Base-by-base conservation (phyloP, 495 filamentous ascomycete genomes). In the Annulohypoxylon bovei region DNA sequence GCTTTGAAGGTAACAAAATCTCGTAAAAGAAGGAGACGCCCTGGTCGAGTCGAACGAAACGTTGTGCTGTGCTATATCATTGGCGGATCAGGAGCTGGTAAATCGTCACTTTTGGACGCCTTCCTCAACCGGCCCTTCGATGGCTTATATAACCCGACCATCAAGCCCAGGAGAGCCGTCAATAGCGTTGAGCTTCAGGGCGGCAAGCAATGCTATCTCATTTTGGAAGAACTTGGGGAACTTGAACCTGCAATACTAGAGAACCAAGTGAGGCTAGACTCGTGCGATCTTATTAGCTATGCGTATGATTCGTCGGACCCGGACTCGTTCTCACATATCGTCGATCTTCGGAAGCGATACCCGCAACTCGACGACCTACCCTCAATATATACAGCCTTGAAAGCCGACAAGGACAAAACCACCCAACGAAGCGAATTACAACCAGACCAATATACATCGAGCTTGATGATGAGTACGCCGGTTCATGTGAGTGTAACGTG, bases 51-150 rank as follows among this genome's bases (percentile, higher is more conserved):
- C 2, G 95, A 97, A 56, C 90, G 95, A 22, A 98, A 95, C 75
- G 96, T 99, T n/a, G 91, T 99, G 47, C 87, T 96, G 47, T 97
- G 94, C 78, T 97, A 98, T 78, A 87, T 98, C n/a, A 76, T 98
- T 4, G 95, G 95, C 42, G 89, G 93, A 28, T 81, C 91, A 2
- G 89, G 89, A 2, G 90, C 92, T 4, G 95, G 95, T 16, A 98
- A 98, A 79, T 94, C 92, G 3, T 90, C 93, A 1, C 86, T 99
- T 22, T 86, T 99, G 18, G 92, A 96, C 75, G 91, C 92, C 5
- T 97, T 98, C 72, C 89, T 99, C 40, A 94, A 92, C 72, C 88
- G 93, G 9, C 91, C 92, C 11, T 97, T 98, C 76, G 90, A 88
- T 71, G 83, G 87, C 1, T 90, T 91, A n/a, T 97, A 98, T 75